Base-by-base conservation (phyloP, 1,284 basidiomycete species). In the Leccinum subrobustum region DNA sequence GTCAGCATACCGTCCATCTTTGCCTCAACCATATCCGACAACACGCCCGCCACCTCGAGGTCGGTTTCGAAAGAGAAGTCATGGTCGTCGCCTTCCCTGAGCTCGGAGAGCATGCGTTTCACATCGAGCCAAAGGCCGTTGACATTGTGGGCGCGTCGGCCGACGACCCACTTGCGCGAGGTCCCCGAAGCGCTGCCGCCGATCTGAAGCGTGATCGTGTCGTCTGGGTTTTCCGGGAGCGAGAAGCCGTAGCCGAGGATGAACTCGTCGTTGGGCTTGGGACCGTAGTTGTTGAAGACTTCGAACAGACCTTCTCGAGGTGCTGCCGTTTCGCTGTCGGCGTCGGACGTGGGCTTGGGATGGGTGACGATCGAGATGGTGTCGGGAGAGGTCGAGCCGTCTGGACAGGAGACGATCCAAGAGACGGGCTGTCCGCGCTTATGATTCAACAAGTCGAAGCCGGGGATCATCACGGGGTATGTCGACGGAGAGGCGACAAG, bases 241-340 rank as follows among this genome's bases (percentile, higher is more conserved):
- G 90, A 84, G 74, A 96, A 97, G 1, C 94, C 94, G 70, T 96
- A 96, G 3, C 89, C 92, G 3, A 96, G 81, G 52, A 96, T 84
- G 33, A 96, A 82, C 71, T 95, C 92, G 25, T 92, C 83, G 73
- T 95, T 96, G 0, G 93, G 86, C 73, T 93, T 94, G 0, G 84
- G 81, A 0, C 92, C 92, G 69, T 93, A 93, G 70, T 95, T 96
- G 76, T 96, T 96, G 78, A 89, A 88, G n/a, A 95, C 77, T 72
- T 96, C 89, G 16, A 57, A 14, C 52, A 69, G 58, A 0, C 23
- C 52, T 6, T 69, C 72, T 64, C 85, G 83, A 73, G 14, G 1
- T 7, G 82, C 71, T 16, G 77, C 60, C 1, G 64, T 57, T 48
- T 58, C 50, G 5, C 51, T n/a, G 8, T 39, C 20, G 25, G 18